Evolutionary conservation across 2,329 filamentous ascomycete genomes (phyloP).

Genomic region (Ceratocystiopsis brevicomis): DNA sequence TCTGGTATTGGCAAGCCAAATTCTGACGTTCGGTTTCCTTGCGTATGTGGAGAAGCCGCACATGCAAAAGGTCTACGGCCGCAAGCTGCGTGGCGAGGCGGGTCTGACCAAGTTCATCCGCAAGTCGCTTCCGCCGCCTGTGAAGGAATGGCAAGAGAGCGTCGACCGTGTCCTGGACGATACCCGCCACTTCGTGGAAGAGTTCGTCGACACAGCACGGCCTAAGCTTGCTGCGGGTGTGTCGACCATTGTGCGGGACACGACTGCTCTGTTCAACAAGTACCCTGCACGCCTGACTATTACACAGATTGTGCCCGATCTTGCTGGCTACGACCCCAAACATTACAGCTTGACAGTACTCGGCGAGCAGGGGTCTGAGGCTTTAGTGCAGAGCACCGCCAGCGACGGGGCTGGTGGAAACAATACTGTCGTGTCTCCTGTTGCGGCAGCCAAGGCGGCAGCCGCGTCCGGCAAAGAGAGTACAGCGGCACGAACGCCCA

Average conservation of each 20-base stretch:
- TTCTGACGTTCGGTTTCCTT: slow-evolving; percentile 71
- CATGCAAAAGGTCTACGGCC: slow-evolving; percentile 94
- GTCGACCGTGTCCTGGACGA: slow-evolving; percentile 77
- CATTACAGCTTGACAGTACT: slow-evolving; percentile 63
- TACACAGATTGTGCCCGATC: slow-evolving; percentile 57
- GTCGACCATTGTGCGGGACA: slow-evolving; percentile 73
- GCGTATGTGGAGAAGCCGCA: slow-evolving; percentile 89
- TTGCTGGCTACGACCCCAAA: slow-evolving; percentile 61
- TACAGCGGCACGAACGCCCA: slow-evolving; percentile 31
- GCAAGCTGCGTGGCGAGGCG: slow-evolving; percentile 65
- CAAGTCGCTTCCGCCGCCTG: slow-evolving; percentile 62
- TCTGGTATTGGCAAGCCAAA: slow-evolving; percentile 68
- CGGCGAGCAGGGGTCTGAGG: slow-evolving; percentile 26
- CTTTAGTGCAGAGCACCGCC: background rate
- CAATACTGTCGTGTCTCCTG: background rate
- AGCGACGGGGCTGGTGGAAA: slow-evolving; percentile 17
- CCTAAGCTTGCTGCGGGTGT: slow-evolving; percentile 77
- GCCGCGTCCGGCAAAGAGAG: slow-evolving; percentile 43
- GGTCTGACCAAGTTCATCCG: slow-evolving; percentile 84
- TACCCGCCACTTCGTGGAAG: slow-evolving; percentile 74
- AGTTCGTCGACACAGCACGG: slow-evolving; percentile 67
- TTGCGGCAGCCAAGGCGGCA: background rate
- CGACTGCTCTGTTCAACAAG: slow-evolving; percentile 70
- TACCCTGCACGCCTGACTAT: slow-evolving; percentile 76
- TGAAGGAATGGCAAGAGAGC: slow-evolving; percentile 68